phyloP scores from a whole-genome alignment of 768 basidiomycete genomes.

The Lactarius hengduanensis region DNA sequence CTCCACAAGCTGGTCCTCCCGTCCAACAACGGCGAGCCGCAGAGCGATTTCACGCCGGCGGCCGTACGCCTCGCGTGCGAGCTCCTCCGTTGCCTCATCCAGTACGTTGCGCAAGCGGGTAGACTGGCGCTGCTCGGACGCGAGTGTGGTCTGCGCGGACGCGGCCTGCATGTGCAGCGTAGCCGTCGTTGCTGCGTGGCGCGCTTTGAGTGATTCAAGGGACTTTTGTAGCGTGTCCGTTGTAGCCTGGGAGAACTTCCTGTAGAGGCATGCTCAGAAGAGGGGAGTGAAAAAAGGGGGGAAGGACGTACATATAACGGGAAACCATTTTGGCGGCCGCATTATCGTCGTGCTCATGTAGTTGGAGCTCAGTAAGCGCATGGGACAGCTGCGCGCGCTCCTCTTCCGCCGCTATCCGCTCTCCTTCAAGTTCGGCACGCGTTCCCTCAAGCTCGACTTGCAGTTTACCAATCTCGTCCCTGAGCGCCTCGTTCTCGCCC shows the following conservation, averaged over 20 bases:
- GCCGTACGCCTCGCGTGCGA: constrained; percentile 69
- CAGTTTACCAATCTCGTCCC: constrained; percentile 46
- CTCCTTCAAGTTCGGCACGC: constrained; percentile 49
- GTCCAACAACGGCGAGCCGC: constrained; percentile 56
- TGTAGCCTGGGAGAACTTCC: constrained; percentile 82
- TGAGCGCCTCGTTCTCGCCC: constrained; percentile 44
- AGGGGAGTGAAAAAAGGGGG: neutral
- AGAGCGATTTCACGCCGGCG: constrained; percentile 68
- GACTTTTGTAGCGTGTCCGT: constrained; percentile 64
- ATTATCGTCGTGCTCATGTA: constrained; percentile 60
- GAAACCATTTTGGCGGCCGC: constrained; percentile 81
- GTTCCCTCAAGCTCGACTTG: constrained; percentile 44
- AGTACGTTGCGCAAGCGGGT: constrained; percentile 57
- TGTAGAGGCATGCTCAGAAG: constrained; percentile 31
- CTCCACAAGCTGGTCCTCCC: constrained; percentile 64
- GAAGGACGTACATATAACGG: constrained; percentile 67
- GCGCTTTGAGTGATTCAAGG: constrained; percentile 53
- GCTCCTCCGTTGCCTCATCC: constrained; percentile 68
- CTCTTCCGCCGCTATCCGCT: constrained; percentile 43
- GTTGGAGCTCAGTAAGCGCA: constrained; percentile 52
- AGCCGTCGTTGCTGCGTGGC: constrained; percentile 59
- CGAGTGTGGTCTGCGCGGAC: constrained; percentile 44
- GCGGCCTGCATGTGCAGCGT: constrained; percentile 55
- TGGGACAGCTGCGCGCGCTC: constrained; percentile 48
- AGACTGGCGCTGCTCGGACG: constrained; percentile 43